Evolutionary conservation across 306 rosid genomes (phyloP), one percentile per base, ranked within the genome.

Genomic region (Pyrus communis): DNA sequence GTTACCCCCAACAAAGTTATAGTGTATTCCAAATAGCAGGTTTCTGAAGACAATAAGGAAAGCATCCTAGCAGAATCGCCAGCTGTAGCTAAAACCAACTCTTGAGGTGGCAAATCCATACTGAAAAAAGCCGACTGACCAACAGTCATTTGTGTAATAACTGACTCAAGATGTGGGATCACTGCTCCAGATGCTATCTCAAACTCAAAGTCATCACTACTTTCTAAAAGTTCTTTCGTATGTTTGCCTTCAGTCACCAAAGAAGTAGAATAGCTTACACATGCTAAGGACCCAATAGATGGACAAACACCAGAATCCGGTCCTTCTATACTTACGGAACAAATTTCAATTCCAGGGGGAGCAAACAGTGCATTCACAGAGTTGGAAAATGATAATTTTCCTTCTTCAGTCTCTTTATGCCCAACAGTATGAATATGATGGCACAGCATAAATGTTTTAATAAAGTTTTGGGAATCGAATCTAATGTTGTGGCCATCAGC

Each of bases 151-250:
- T 85, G 92, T 82, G 35, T 78, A 77, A 95, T 88, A 84, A 85
- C 89, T 85, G 78, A 78, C 85, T 95, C 99, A 67, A 95, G 61
- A 73, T 80, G 76, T 27, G 89, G 82, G 79, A 80, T 75, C 71
- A 92, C 88, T 28, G 93, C 86, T 77, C 93, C 86, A 22, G 85
- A 86, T 58, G 97, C 97, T 58, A 95, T 82, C 84, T 95, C 99
- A 89, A 95, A 95, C 89, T 95, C 99, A 71, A 89, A 89, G 35
- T 88, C 96, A 52, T 89, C 83, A 78, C 80, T 79, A 60, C 83
- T 91, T 82, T 92, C 99, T 45, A 95, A 82, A 85, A 82, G 73
- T 87, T 84, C 93, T 77, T 78, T 82, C 31, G 45, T 70, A 63
- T 84, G 82, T 46, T 74, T 85, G 70, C 82, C 82, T 75, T 87